Conservation (phyloP, 768 basidiomycete genomes). For the Leucocoprinus birnbaumii region DNA sequence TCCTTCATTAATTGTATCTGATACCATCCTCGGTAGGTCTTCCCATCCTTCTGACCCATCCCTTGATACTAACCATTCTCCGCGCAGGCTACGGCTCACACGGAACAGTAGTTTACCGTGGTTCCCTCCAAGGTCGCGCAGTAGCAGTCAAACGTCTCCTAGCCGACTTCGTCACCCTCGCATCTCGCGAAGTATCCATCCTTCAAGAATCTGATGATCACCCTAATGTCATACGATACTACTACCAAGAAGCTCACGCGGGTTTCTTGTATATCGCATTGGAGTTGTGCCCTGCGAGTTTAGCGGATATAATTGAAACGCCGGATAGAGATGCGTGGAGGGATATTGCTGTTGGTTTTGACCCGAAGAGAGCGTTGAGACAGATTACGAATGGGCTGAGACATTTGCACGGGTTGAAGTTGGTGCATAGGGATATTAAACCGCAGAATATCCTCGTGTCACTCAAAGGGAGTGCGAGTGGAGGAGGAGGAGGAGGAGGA, state of each 20-base stretch:
- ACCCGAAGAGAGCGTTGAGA: constrained; percentile 82
- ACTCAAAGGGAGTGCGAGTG: neutral
- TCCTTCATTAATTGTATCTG: constrained; percentile 68
- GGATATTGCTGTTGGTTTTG: constrained; percentile 77
- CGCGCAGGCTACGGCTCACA: constrained; percentile 86
- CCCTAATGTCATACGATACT: constrained; percentile 97
- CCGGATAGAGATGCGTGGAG: constrained; percentile 66
- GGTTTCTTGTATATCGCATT: constrained; percentile 98
- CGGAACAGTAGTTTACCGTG: constrained; percentile 93
- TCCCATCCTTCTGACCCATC: neutral
- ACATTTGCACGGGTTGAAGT: constrained; percentile 91
- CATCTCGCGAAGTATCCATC: constrained; percentile 88
- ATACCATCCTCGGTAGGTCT: constrained; percentile 65
- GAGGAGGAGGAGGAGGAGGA: neutral
- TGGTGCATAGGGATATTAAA: constrained; percentile 98
- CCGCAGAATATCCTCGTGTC: constrained; percentile 86
- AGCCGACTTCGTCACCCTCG: constrained; percentile 93
- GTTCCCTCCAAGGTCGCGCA: constrained; percentile 93
- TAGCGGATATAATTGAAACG: constrained; percentile 82
- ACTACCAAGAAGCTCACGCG: constrained; percentile 91
- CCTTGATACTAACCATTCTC: constrained; percentile 9
- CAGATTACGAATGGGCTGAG: constrained; percentile 87
- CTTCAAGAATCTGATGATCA: constrained; percentile 98
- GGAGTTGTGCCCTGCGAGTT: constrained; percentile 88
- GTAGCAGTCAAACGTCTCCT: constrained; percentile 98